Base-by-base conservation (phyloP, 2,329 filamentous ascomycete species). In the Penicillium sp. region DNA sequence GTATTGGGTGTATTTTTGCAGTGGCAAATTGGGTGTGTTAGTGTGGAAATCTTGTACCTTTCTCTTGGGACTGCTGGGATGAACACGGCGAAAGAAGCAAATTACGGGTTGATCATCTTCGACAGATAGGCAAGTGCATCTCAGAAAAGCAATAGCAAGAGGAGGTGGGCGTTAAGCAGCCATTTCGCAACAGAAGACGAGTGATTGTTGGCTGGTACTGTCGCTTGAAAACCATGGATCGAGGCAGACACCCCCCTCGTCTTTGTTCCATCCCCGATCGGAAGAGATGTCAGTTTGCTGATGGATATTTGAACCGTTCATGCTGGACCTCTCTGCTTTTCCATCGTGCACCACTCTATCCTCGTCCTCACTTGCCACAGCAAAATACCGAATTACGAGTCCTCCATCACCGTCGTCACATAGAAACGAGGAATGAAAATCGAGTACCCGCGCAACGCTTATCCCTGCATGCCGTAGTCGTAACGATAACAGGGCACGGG, bases 381-480 rank as follows among this genome's bases (percentile, higher is more conserved):
- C 25, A 57, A 58, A 55, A 64, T 58, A 65, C 57, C 51, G 43
- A 48, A 22, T 33, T 22, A 38, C 52, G 37, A 53, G 25, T 42
- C 33, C 26, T 43, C 35, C 37, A 19, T 22, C 48, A 16, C 13
- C 11, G 51, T 38, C 22, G 52, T 53, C 48, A 30, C 67, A 61
- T 54, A 53, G 60, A 61, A 65, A 69, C 64, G 62, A 65, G 62
- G 67, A 70, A 70, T 70, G 65, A 62, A 65, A 65, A 63, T 62
- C 61, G 63, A 55, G 48, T 65, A 66, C 68, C 60, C 58, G 61
- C 58, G 62, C 60, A 67, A 66, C 58, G 51, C 42, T 63, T 64
- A 71, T 71, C 71, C 72, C 72, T 74, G 66, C 72, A 73, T 74
- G 67, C 71, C 71, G 64, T 52, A 43, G 33, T 55, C 48, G 61